Evolutionary conservation across 1,284 basidiomycete genomes (phyloP), one percentile per base, ranked within the genome.

Genomic region (Apiotrichum brassicae): DNA sequence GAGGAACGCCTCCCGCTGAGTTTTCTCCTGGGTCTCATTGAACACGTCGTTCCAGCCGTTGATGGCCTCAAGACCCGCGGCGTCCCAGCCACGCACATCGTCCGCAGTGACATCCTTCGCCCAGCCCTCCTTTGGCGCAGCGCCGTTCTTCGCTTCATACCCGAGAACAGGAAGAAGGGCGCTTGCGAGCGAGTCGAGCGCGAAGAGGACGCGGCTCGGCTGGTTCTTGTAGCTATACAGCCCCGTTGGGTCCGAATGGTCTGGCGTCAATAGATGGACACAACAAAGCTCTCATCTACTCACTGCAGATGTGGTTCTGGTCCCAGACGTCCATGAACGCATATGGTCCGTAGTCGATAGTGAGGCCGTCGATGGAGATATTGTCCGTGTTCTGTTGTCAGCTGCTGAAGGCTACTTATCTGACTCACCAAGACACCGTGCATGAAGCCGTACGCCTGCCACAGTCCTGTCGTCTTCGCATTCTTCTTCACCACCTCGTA

Each of bases 311-410:
- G 63, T 94, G 90, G 46, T 79, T 76, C 0, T 82, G 69, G 63
- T 95, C 85, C 60, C 84, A 93, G 3, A 88, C 81, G 62, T 92
- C 89, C 92, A 97, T 97, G 74, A 95, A 97, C 0, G 90, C 90
- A 63, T 87, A 97, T 41, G 92, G 91, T 16, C 86, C 83, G 62
- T 91, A 95, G 70, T 97, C 94, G 56, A 97, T 95, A 0, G 92
- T 95, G 48, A 93, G 73, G 1, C 93, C 93, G 20, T 90, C 75
- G 23, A 97, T 78, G 3, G 87, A 87, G 28, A 93, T 82, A 57
- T 93, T 93, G 76, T 97, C 93, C 3, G 93, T 95, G 68, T 97
- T 97, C 62, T 49, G 41, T 3, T 14, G 25, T 50, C 25, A 54
- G 22, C n/a, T 12, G 8, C 2, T n/a, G 40, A 30, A 12, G n/a